Evolutionary conservation across 495 filamentous ascomycete species (phyloP).

Genomic region (Penicillium manginii): DNA sequence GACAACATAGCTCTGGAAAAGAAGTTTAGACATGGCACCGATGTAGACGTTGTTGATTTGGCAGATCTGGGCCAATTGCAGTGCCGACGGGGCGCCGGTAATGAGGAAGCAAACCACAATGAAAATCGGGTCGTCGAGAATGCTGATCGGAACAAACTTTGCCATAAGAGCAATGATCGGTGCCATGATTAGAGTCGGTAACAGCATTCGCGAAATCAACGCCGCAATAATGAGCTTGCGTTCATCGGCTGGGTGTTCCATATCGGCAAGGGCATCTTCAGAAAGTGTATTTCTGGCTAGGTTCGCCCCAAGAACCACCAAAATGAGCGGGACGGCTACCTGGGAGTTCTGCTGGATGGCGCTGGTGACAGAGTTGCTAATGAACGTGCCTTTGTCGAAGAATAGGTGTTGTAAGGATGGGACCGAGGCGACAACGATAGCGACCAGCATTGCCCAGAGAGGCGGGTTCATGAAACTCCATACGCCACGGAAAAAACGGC

Average conservation of each 20-base stretch:
- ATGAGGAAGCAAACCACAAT: conserved; percentile 96
- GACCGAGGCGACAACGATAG: conserved; percentile 89
- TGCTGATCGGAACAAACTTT: conserved; percentile 91
- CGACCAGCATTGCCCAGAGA: conserved; percentile 92
- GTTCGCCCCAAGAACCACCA: conserved; percentile 96
- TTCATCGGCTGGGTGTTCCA: conserved; percentile 67
- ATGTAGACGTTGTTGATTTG: conserved; percentile 98
- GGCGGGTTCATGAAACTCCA: conserved; percentile 99
- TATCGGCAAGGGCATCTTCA: conserved; percentile 55
- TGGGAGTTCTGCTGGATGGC: conserved; percentile 83
- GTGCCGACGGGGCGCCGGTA: conserved; percentile 88
- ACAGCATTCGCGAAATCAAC: conserved; percentile 85
- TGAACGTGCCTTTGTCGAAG: conserved; percentile 86
- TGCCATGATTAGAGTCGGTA: conserved; percentile 90
- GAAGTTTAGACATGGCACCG: conserved; percentile 84
- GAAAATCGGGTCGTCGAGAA: conserved; percentile 96
- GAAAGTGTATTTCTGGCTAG: conserved; percentile 76
- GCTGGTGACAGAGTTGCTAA: conserved; percentile 89
- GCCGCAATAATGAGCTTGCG: conserved; percentile 82
- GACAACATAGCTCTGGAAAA: conserved; percentile 97
- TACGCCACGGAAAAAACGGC: conserved; percentile 64
- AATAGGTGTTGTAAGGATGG: conserved; percentile 81
- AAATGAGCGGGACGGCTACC: conserved; percentile 91
- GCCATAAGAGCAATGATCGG: conserved; percentile 89
- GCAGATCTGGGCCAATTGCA: conserved; percentile 97